These are phyloP conservation scores for Fusarium secorum DNA, from an alignment of 2,329 filamentous ascomycete genomes.

Conservation along the genomic window DNA sequence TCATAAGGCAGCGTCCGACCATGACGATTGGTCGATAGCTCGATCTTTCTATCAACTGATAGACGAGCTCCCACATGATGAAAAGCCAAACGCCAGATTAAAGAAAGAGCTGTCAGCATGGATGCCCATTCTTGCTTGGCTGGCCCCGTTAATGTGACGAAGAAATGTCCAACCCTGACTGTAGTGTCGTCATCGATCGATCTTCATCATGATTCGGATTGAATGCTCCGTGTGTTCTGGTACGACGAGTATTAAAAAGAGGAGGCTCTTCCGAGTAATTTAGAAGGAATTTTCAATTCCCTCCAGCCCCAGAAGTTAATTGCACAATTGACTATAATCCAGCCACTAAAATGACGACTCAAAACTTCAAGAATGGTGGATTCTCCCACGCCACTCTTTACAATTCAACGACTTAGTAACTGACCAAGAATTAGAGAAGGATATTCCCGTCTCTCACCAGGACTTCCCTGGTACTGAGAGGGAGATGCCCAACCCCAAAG, in stretches of 20 bases:
- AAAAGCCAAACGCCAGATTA: background rate
- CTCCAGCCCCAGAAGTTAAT: background rate
- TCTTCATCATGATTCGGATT: conserved; percentile 31
- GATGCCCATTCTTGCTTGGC: conserved; percentile 15
- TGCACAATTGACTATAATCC: background rate
- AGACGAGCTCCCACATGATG: background rate
- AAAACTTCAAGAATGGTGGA: conserved; percentile 36
- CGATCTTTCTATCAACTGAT: background rate
- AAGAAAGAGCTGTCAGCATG: background rate
- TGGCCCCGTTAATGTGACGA: conserved; percentile 33
- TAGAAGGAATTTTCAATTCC: background rate
- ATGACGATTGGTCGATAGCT: conserved; percentile 9
- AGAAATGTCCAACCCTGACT: conserved; percentile 10
- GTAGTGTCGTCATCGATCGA: conserved; percentile 42
- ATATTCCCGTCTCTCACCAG: conserved; percentile 43
- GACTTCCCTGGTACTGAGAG: conserved; percentile 41
- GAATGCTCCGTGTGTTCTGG: conserved; percentile 23
- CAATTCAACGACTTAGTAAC: background rate
- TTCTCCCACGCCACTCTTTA: background rate
- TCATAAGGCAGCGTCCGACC: background rate
- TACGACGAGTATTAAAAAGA: conserved; percentile 17
- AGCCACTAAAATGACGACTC: conserved; percentile 31
- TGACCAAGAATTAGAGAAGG: conserved; percentile 47
- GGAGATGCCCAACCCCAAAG: conserved; percentile 50
- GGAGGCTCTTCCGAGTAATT: background rate